phyloP scores from a whole-genome alignment of 805 yeast species.

The Wickerhamomyces queroliae region DNA sequence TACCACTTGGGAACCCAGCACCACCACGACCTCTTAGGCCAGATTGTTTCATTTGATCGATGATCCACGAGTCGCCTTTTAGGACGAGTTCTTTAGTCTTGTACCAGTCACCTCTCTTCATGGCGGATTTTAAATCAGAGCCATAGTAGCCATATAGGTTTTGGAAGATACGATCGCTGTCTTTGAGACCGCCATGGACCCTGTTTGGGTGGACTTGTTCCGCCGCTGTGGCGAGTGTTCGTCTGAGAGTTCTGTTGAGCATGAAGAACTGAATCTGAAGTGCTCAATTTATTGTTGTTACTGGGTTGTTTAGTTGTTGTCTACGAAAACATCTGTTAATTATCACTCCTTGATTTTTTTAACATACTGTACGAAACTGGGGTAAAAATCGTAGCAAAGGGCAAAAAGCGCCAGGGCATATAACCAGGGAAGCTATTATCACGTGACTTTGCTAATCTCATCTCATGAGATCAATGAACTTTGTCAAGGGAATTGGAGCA shows the following conservation, averaged over 20 bases:
- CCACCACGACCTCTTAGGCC: slow-evolving; percentile 92
- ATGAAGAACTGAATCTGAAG: too few species aligned
- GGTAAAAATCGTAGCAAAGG: too few species aligned
- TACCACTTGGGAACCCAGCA: slow-evolving; percentile 89
- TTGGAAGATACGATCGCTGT: slow-evolving; percentile 83
- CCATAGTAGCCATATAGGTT: slow-evolving; percentile 75
- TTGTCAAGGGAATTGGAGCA: neutral
- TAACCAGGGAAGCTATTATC: too few species aligned
- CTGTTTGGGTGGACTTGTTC: slow-evolving; percentile 45
- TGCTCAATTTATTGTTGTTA: too few species aligned
- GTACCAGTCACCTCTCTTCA: slow-evolving; percentile 86
- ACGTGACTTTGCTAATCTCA: too few species aligned
- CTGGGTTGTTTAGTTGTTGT: neutral
- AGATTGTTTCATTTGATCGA: slow-evolving; percentile 77
- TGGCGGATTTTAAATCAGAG: slow-evolving; percentile 65
- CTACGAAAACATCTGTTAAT: too few species aligned
- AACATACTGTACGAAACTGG: too few species aligned
- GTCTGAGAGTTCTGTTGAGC: slow-evolving; percentile 5
- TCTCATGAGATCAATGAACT: neutral
- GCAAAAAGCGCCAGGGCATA: too few species aligned
- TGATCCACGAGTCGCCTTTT: slow-evolving; percentile 88
- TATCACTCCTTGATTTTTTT: neutral
- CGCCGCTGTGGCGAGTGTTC: slow-evolving; percentile 34
- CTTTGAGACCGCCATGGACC: slow-evolving; percentile 69
- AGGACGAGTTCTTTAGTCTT: slow-evolving; percentile 80